Percentiles rank a stretch among this genome's conserved stretches.
Conservation (phyloP, 2,329 filamentous ascomycete genomes). For the Diaporthe aspalathi region DNA sequence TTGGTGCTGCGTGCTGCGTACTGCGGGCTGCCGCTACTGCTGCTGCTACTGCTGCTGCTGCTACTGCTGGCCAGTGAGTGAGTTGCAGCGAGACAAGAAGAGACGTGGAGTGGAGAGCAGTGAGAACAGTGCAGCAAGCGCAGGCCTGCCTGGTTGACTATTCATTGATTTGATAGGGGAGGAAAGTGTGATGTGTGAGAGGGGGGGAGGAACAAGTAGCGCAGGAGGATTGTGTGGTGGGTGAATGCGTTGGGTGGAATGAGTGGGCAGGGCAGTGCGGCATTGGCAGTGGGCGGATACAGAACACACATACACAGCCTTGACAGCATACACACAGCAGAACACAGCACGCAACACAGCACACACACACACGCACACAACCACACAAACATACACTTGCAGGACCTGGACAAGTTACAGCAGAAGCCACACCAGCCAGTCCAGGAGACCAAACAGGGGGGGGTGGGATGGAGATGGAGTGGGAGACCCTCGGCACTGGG, state of each 20-base stretch:
- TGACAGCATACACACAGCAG: conserved; percentile 5
- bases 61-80: conserved; percentile 8
- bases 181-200: conserved; percentile 4
- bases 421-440: background rate
- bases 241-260: conserved; percentile 14
- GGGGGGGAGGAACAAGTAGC: background rate
- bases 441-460: conserved; percentile 21
- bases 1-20: too few relatives aligned
- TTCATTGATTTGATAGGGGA: conserved; percentile 15
- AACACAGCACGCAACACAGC: background rate
- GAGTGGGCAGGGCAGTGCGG: conserved; percentile 9
- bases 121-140: conserved; percentile 6
- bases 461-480: background rate
- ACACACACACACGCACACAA: background rate
- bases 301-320: background rate
- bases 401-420: background rate
- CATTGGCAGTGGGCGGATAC: conserved; percentile 5
- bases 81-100: conserved; percentile 8
- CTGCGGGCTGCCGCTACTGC: too few relatives aligned
- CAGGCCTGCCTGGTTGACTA: conserved; percentile 23
- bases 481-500: background rate
- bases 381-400: background rate
- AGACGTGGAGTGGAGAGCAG: conserved; percentile 31
- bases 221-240: conserved; percentile 1
- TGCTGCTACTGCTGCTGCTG: too few relatives aligned